Base-by-base conservation (phyloP, 257 asterid species). In the Solanum pimpinellifolium region DNA sequence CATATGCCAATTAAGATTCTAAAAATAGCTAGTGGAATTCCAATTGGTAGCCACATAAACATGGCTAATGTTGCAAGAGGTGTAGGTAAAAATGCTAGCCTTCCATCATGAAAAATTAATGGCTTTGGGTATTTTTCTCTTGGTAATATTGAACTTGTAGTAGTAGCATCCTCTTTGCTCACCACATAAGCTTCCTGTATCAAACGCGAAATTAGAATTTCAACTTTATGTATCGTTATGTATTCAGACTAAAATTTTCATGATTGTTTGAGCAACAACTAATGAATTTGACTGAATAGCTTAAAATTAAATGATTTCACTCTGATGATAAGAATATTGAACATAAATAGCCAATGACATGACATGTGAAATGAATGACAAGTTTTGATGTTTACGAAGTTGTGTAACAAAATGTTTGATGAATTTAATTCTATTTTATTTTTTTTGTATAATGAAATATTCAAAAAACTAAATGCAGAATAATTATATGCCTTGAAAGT, bases 21-120 rank as follows among this genome's bases (percentile, higher is more conserved):
- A 91, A 94, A 90, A 29, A 93, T 44, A 41, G 98, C 88, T 1
- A 97, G 90, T 9, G 85, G 1, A 33, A 97, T 91, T 15, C 98
- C 99, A 31, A 92, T 3, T 2, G 98, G 99, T 6, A 97, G 93
- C 98, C 98, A 95, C 23, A 87, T 46, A 94, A 96, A 95, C 98
- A 96, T 94, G 42, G 90, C 29, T 4, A 94, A 91, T 7, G 94
- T 90, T 35, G 98, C 96, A 0, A 83, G 49, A 3, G 99, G 99
- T 4, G 99, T 96, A 3, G 98, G 98, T 2, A 94, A 88, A 85
- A 96, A 96, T 1, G 99, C 99, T 3, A 96, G 89, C 6, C 99
- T 88, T 1, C 99, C 99, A 88, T 96, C 99, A 85, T 96, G 99
- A 88, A 96, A 96, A 3, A 96, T 90, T 9, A 95, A 90, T 11